A percentile compares a stretch with the other conserved stretches of the same genome.
Conservation (phyloP, 805 yeast species). For the Candida germanica region DNA sequence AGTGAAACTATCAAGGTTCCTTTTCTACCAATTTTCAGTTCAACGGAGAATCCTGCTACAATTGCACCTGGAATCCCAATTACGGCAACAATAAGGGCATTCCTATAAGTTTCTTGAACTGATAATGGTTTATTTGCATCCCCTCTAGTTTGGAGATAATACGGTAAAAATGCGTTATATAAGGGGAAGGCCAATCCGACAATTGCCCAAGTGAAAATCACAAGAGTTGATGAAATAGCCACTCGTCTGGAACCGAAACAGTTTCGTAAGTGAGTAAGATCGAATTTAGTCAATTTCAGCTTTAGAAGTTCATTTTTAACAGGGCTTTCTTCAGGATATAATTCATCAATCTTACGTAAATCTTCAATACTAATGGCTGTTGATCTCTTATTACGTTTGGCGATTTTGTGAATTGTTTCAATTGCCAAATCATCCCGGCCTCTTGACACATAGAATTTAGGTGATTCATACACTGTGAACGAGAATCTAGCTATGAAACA, state of each 20-base stretch:
- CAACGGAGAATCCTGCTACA: constrained; percentile 31
- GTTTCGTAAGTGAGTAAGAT: constrained; percentile 37
- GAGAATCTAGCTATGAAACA: constrained; percentile 35
- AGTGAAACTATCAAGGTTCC: constrained; percentile 56
- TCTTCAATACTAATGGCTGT: constrained; percentile 46
- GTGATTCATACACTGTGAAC: constrained; percentile 48
- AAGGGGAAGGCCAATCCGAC: constrained; percentile 59
- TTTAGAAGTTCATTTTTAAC: constrained; percentile 19
- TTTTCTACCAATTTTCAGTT: constrained; percentile 47
- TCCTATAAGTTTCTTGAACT: constrained; percentile 30
- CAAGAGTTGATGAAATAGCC: constrained; percentile 42
- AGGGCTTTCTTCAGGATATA: constrained; percentile 10
- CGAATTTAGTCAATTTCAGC: constrained; percentile 25
- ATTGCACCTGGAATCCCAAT: constrained; percentile 34
- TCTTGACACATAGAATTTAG: constrained; percentile 42
- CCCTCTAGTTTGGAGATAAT: constrained; percentile 46
- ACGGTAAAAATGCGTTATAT: constrained; percentile 53
- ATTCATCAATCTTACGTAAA: constrained; percentile 41
- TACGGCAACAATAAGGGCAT: constrained; percentile 28
- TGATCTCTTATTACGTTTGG: constrained; percentile 42
- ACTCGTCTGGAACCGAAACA: constrained; percentile 46
- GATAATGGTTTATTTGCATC: constrained; percentile 24
- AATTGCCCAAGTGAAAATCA: constrained; percentile 50
- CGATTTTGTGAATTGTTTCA: constrained; percentile 41
- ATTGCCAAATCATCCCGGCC: constrained; percentile 45